Percentiles rank a stretch among this genome's conserved stretches.
Conservation (phyloP, 371 early-diverging fungal species). For the Mucor ambiguus region DNA sequence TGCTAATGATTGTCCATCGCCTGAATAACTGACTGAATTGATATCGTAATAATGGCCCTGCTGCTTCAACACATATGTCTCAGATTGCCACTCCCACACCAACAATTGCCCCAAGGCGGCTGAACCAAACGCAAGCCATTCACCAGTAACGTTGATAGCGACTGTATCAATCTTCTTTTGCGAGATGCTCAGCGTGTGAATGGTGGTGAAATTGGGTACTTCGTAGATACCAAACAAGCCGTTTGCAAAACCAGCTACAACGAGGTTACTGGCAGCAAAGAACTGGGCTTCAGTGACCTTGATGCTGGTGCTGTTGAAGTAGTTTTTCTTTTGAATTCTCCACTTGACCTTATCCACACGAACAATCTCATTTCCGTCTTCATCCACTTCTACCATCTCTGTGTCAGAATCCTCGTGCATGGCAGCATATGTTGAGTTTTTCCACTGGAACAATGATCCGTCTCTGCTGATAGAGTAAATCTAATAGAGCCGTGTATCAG, state of each 20-base stretch:
- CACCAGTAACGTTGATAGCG: constrained; percentile 88
- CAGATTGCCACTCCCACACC: constrained; percentile 99
- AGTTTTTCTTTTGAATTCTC: constrained; percentile 68
- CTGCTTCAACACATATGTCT: constrained; percentile 96
- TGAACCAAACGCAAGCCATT: constrained; percentile 97
- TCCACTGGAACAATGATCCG: constrained; percentile 89
- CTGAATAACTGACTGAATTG: constrained; percentile 85
- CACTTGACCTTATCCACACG: constrained; percentile 57
- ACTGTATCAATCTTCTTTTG: constrained; percentile 90
- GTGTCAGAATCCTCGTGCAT: constrained; percentile 40
- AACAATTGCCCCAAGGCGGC: constrained; percentile 92
- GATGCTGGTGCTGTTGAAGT: constrained; percentile 71
- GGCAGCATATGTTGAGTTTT: constrained; percentile 48
- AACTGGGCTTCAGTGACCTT: constrained; percentile 85
- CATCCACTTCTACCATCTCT: constrained; percentile 57
- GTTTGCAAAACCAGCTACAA: constrained; percentile 88
- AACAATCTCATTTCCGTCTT: constrained; percentile 49
- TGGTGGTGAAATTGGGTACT: constrained; percentile 85
- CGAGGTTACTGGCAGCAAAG: constrained; percentile 71
- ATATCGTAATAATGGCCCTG: constrained; percentile 97
- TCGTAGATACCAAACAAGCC: constrained; percentile 98
- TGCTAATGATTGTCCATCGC: constrained; percentile 93
- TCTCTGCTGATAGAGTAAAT: constrained; percentile 91
- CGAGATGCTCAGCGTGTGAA: constrained; percentile 92
- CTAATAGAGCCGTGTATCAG: constrained; percentile 19